Evolutionary conservation across 202 grass and related monocot species (phyloP).

Genomic region (Setaria viridis): DNA sequence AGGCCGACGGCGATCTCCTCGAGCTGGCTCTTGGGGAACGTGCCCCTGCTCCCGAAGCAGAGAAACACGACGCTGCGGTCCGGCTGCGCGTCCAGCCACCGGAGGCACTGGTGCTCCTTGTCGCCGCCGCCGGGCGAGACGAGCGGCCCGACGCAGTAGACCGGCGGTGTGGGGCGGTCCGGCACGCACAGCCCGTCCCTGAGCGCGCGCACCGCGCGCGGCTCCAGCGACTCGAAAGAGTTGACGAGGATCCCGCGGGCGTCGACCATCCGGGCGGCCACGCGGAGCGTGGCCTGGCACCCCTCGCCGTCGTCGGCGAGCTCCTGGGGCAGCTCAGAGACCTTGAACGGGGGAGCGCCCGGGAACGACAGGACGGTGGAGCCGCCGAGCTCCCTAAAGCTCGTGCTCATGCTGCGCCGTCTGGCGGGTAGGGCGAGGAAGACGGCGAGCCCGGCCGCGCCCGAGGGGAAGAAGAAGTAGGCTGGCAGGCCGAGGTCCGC

Average conservation of each 20-base stretch:
- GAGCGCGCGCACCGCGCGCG: background rate
- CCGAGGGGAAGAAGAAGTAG: background rate
- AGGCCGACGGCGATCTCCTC: conserved; percentile 47
- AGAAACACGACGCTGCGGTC: conserved; percentile 64
- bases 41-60: conserved; percentile 58
- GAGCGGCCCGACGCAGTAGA: conserved; percentile 21
- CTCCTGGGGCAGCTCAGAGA: background rate
- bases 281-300: background rate
- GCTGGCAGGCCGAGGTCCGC: background rate
- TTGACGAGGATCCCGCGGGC: conserved; percentile 17
- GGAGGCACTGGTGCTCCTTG: conserved; percentile 36
- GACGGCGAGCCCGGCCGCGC: background rate
- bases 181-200: background rate
- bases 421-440: background rate
- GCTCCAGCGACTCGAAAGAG: background rate
- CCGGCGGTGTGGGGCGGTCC: background rate
- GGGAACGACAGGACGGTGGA: background rate
- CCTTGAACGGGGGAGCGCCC: conserved; percentile 2
- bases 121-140: background rate
- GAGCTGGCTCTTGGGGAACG: conserved; percentile 49
- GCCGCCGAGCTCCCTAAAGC: background rate
- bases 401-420: background rate
- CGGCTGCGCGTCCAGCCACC: conserved; percentile 57
- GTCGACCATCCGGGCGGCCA: background rate
- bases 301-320: background rate